Evolutionary conservation across 2,329 filamentous ascomycete species (phyloP), one percentile per base, ranked within the genome.

Genomic region (Colletotrichum sp.): DNA sequence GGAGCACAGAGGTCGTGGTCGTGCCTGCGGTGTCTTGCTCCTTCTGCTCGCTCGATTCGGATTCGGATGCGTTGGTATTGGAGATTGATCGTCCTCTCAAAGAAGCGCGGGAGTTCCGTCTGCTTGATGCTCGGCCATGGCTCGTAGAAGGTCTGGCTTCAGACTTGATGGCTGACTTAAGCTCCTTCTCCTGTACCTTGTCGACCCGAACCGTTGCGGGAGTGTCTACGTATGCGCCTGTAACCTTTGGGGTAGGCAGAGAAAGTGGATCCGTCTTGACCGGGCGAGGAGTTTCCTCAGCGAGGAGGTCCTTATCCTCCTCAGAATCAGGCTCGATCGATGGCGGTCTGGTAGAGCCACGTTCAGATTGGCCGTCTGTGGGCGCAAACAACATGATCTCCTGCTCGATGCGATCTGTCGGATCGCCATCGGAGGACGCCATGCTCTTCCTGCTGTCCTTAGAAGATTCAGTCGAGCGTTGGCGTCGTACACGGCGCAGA

Each of bases 331-430:
- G 83, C 52, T 79, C 79, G n/a, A 85, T 85, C 1, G 90, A 92
- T 3, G 87, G 85, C 6, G 88, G 90, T 49, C 88, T 87, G 22
- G 88, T 83, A 6, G 90, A 92, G 1, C 90, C 90, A 59, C 85
- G 87, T 78, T 92, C 90, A 2, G 90, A 92, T 57, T 90, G 86
- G 76, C 89, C 90, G 36, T 92, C 90, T 19, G 83, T 79, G 1
- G 87, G 88, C 16, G 89, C 90, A 81, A 92, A 92, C 11, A 92
- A 85, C 65, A 87, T 88, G 83, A 88, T 87, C 82, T 92, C 90
- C 12, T 86, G 88, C 78, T 90, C 87, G 67, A 92, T 91, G 61
- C 90, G 89, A 78, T 90, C 90, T 2, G 87, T 89, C 6, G 90
- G 90, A 76, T 92, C 90, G 16, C 83, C 80, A 71, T 92, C 90